Evolutionary conservation across 2,329 filamentous ascomycete species (phyloP).

Genomic region (Nannizzia gypsea): DNA sequence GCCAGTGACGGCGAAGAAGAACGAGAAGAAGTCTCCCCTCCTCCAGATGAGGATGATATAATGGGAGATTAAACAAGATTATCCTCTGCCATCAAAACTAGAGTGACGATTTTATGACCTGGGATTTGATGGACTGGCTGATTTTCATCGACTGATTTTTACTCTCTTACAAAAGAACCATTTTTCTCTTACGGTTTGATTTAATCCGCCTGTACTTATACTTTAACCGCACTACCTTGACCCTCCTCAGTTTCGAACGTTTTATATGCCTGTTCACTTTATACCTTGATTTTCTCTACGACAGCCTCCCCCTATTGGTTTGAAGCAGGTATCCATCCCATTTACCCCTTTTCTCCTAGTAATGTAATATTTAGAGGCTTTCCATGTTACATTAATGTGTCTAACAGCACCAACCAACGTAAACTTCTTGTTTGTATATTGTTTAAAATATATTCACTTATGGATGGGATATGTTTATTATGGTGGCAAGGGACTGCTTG

Average conservation of each 20-base stretch:
- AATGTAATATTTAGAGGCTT: not conserved
- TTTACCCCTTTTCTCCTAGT: not conserved
- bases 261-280: not conserved
- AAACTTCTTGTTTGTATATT: not conserved
- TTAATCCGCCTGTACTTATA: not conserved
- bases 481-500: not conserved
- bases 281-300: not conserved
- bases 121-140: not conserved
- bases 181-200: not conserved
- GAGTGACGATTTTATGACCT: slow-evolving; percentile 6
- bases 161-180: not conserved
- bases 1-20: slow-evolving; percentile 13
- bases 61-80: slow-evolving; percentile 30
- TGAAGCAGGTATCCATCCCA: not conserved
- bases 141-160: not conserved
- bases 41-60: slow-evolving; percentile 27
- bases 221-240: not conserved
- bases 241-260: not conserved
- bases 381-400: not conserved
- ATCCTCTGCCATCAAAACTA: not conserved
- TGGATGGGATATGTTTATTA: not conserved
- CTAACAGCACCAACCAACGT: not conserved
- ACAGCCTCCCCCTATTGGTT: not conserved
- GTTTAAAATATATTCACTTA: not conserved
- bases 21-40: slow-evolving; percentile 10